phyloP scores from a whole-genome alignment of 306 rosid genomes.

The Castanea mollissima region DNA sequence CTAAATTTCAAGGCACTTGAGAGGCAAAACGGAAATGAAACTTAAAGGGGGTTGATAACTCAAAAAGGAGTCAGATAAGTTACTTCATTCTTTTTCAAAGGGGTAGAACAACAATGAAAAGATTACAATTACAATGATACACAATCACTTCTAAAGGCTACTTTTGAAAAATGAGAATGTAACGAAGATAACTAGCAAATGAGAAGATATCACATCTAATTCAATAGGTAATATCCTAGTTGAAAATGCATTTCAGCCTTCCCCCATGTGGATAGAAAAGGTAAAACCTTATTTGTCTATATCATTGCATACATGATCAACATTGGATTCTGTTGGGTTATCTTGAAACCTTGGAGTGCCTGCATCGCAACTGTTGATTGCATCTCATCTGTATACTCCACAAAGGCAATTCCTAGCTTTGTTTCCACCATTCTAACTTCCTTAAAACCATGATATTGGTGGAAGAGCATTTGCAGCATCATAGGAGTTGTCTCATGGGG shows the following conservation, averaged over 20 bases:
- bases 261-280: neutral
- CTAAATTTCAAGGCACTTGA: neutral
- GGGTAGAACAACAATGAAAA: neutral
- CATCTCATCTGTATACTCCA: conserved; percentile 85
- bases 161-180: neutral
- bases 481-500: conserved; percentile 85
- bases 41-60: neutral
- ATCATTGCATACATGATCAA: conserved; percentile 92
- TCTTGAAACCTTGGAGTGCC: conserved; percentile 87
- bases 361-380: conserved; percentile 92
- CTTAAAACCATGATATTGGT: conserved; percentile 85
- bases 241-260: conserved; percentile 15
- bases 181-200: neutral
- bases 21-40: neutral
- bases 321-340: conserved; percentile 91
- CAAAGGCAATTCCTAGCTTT: conserved; percentile 95
- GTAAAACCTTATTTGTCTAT: conserved; percentile 31
- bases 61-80: neutral
- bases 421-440: conserved; percentile 99
- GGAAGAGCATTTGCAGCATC: conserved; percentile 99
- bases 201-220: neutral
- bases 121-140: neutral
- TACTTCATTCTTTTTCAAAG: neutral
- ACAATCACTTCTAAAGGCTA: neutral
- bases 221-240: neutral